These are phyloP conservation scores for Amanita jacksonii DNA, from an alignment of 768 basidiomycete genomes.

Conservation along the genomic window DNA sequence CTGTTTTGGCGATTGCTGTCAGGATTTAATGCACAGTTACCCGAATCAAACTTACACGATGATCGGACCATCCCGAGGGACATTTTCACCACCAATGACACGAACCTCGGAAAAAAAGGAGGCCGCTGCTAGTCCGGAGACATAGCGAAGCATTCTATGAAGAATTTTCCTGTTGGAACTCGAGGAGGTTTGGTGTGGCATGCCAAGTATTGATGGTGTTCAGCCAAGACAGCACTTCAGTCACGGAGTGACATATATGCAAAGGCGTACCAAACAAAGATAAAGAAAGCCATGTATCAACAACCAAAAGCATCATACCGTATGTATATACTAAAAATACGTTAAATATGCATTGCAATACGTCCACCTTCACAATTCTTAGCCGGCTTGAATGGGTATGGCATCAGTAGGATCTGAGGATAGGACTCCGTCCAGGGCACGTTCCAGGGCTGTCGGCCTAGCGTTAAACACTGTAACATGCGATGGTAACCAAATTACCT, in stretches of 20 bases:
- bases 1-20: constrained; percentile 26
- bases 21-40: constrained; percentile 1
- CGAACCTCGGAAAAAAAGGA: constrained; percentile 88
- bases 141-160: constrained; percentile 61
- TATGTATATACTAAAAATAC: no score
- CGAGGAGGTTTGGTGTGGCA: no score
- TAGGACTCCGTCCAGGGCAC: constrained; percentile 1
- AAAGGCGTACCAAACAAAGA: no score
- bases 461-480: background rate
- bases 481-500: constrained; percentile 20
- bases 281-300: no score
- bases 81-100: constrained; percentile 81
- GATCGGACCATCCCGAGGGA: constrained; percentile 81
- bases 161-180: constrained; percentile 22
- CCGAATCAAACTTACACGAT: constrained; percentile 59
- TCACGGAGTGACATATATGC: no score
- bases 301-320: no score
- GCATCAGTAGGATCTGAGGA: background rate
- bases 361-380: background rate
- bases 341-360: no score
- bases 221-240: no score
- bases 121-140: constrained; percentile 66
- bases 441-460: constrained; percentile 1
- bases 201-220: no score
- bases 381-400: background rate